Conservation (phyloP, 768 basidiomycete species). For the Strobilomyces echinocephalus region DNA sequence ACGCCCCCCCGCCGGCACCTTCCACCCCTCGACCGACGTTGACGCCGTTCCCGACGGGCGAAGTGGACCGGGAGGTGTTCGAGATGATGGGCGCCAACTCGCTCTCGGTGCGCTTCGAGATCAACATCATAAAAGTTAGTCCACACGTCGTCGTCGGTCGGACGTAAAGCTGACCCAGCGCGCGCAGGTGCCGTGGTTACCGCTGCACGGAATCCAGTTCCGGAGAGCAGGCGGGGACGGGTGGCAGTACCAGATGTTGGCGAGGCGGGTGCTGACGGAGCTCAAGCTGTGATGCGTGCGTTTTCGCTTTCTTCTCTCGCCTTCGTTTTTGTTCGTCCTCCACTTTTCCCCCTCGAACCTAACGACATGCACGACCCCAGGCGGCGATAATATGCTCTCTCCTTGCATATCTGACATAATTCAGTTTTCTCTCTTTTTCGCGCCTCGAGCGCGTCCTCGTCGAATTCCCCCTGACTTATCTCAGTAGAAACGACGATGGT, state of each 20-base stretch:
- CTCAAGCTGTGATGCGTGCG: conserved; percentile 61
- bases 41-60: conserved; percentile 59
- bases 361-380: conserved; percentile 10
- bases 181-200: conserved; percentile 82
- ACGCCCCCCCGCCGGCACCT: conserved; percentile 7
- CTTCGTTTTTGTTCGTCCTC: not conserved
- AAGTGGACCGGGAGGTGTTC: conserved; percentile 62
- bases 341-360: not conserved
- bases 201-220: conserved; percentile 94
- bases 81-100: conserved; percentile 72
- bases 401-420: conserved; percentile 19
- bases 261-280: conserved; percentile 80
- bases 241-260: conserved; percentile 98
- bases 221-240: conserved; percentile 84
- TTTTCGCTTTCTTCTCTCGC: not conserved
- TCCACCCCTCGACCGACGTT: conserved; percentile 37
- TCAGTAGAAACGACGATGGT: conserved; percentile 1
- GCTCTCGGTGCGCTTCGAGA: conserved; percentile 91
- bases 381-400: conserved; percentile 23
- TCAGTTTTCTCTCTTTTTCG: not conserved
- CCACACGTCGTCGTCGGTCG: not conserved
- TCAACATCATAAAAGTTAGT: conserved; percentile 92
- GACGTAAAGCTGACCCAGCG: not conserved
- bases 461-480: not conserved
- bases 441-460: not conserved